These are phyloP conservation scores for Candida rishiriensis DNA, from an alignment of 805 yeast genomes.

Conservation along the genomic window DNA sequence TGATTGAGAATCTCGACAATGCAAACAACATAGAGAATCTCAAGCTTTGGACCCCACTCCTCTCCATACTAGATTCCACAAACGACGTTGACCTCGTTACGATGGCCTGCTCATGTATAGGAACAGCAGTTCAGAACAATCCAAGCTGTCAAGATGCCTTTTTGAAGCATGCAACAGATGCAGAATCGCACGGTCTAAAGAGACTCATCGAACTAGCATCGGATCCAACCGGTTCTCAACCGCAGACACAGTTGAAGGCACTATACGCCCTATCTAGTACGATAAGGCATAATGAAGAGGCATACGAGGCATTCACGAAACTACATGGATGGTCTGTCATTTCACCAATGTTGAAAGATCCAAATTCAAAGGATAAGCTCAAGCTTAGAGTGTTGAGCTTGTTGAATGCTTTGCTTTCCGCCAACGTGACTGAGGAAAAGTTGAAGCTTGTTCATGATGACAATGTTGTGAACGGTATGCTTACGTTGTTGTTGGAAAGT, in stretches of 20 bases:
- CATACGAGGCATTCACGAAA: conserved; percentile 50
- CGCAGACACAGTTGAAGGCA: conserved; percentile 52
- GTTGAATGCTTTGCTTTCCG: conserved; percentile 48
- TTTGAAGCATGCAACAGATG: conserved; percentile 37
- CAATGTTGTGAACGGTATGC: conserved; percentile 32
- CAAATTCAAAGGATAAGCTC: conserved; percentile 31
- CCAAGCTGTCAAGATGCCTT: conserved; percentile 68
- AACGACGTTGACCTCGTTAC: conserved; percentile 43
- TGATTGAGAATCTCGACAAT: conserved; percentile 88
- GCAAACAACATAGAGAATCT: conserved; percentile 87
- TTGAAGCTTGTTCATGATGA: conserved; percentile 35
- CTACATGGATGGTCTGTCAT: conserved; percentile 61
- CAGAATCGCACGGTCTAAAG: conserved; percentile 37
- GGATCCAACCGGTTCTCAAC: conserved; percentile 10
- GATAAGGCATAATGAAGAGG: conserved; percentile 61
- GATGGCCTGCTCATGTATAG: conserved; percentile 69
- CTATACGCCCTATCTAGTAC: conserved; percentile 74
- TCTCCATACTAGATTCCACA: conserved; percentile 46
- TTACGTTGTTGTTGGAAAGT: conserved; percentile 23
- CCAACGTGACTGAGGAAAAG: conserved; percentile 40
- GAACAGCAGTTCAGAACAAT: conserved; percentile 92
- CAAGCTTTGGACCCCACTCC: conserved; percentile 65
- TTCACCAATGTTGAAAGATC: conserved; percentile 20
- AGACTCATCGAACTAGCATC: conserved; percentile 40
- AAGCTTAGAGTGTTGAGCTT: conserved; percentile 51